phyloP scores from a whole-genome alignment of 2,329 filamentous ascomycete species.

The Beauveria sp. region DNA sequence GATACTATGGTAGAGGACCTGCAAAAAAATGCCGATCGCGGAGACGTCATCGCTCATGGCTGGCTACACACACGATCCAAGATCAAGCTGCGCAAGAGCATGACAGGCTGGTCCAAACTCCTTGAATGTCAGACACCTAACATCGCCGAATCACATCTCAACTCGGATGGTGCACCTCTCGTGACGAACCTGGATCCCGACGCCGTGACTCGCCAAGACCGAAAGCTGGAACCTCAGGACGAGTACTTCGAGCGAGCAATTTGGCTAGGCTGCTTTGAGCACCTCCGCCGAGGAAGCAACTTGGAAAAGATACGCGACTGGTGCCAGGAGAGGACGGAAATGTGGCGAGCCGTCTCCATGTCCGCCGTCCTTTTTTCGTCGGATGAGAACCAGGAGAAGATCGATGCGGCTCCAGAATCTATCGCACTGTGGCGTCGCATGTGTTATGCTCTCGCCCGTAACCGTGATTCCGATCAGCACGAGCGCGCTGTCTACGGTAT shows the following conservation, averaged over 20 bases:
- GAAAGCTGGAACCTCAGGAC: conserved; percentile 72
- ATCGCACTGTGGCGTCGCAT: conserved; percentile 68
- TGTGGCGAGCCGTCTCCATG: conserved; percentile 81
- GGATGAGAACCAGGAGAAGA: conserved; percentile 34
- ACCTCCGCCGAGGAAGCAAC: conserved; percentile 75
- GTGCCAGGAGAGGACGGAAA: conserved; percentile 78
- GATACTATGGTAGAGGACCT: conserved; percentile 69
- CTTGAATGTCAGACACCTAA: conserved; percentile 55
- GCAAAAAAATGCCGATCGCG: conserved; percentile 67
- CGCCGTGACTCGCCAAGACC: conserved; percentile 70
- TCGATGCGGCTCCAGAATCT: conserved; percentile 33
- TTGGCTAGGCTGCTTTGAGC: conserved; percentile 91
- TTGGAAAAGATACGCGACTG: conserved; percentile 71
- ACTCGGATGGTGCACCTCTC: conserved; percentile 54
- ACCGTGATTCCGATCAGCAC: conserved; percentile 64
- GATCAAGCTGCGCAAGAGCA: conserved; percentile 82
- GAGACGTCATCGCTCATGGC: conserved; percentile 76
- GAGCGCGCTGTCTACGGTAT: conserved; percentile 87
- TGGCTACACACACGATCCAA: conserved; percentile 88
- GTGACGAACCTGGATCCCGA: conserved; percentile 91
- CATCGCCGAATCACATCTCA: conserved; percentile 48
- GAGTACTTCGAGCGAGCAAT: conserved; percentile 83
- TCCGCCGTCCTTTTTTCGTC: conserved; percentile 59
- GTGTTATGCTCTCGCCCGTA: conserved; percentile 64
- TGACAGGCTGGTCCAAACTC: conserved; percentile 59